Base-by-base conservation (phyloP, 2,329 filamentous ascomycete species). In the Chaetomiaceae sp. region DNA sequence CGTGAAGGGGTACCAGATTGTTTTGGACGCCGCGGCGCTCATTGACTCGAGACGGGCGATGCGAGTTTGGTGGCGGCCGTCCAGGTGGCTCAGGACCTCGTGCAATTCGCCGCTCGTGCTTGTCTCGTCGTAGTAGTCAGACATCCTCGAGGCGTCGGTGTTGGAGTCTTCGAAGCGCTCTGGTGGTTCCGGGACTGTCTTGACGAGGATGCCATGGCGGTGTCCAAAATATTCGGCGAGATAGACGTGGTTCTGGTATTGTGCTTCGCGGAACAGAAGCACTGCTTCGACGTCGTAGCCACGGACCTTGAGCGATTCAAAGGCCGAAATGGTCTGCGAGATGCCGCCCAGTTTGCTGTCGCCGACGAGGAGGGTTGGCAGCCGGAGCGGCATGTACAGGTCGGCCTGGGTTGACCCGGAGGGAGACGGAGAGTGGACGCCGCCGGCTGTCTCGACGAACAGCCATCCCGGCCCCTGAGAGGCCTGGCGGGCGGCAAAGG, bases 1-100 rank as follows among this genome's bases (percentile, higher is more conserved):
- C 0, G 89, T 91, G 62, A 95, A 95, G 0, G 90, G 89, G 61
- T 92, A 92, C 89, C 89, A 95, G 33, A 95, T 90, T 2, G 74
- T 74, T 9, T 77, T 66, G 51, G 82, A 74, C 0, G 89, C 89
- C 36, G 78, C 74, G 1, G 70, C 64, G 0, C 82, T 71, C 79
- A 92, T 84, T 1, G 71, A 74, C 30, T 84, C 77, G 0, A 94
- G 69, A 0, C 77, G 71, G 1, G 73, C 64, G 11, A 90, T 74
- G 3, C 87, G 79, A 3, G 71, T 58, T 1, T 70, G 61, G 50
- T 90, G 86, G 13, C 73, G 76, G 2, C 65, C 58, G 1, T 79
- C 66, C 1, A 91, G 73, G 1, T 71, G 65, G 0, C 73, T 66
- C 0, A 87, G 68, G 11, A 85, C 42, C 1, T 38, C 21, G 29